Percentiles rank a stretch among this genome's conserved stretches.
Evolutionary conservation across 148 eudicot species (phyloP).

Genomic region (Pouteria glomerata): DNA sequence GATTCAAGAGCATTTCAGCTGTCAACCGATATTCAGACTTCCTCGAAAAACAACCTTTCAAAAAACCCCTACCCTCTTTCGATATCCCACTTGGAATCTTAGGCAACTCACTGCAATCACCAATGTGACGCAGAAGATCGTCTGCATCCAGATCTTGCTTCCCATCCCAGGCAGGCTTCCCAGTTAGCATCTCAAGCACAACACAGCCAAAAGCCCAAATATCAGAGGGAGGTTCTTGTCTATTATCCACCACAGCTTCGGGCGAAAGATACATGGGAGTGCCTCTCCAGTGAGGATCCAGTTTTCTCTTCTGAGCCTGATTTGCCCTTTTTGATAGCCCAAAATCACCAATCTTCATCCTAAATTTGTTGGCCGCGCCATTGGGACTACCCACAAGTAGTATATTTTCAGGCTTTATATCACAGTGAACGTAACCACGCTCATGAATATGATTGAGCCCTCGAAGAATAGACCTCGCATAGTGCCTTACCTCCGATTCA

Average conservation of each 20-base stretch:
- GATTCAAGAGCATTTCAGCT: slow-evolving; percentile 39
- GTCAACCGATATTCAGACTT: slow-evolving; percentile 31
- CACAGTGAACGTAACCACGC: slow-evolving; percentile 32
- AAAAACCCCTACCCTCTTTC: slow-evolving; percentile 25
- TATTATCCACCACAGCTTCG: slow-evolving; percentile 25
- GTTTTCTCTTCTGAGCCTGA: slow-evolving; percentile 20
- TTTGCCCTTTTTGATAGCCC: slow-evolving; percentile 33
- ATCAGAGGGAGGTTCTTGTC: slow-evolving; percentile 36
- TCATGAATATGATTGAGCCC: slow-evolving; percentile 32
- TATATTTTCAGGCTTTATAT: slow-evolving; percentile 40
- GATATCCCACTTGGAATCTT: slow-evolving; percentile 22
- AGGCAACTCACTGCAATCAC: slow-evolving; percentile 18
- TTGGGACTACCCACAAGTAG: slow-evolving; percentile 21
- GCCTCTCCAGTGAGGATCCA: slow-evolving; percentile 32
- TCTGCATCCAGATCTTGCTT: slow-evolving; percentile 15
- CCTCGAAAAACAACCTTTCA: slow-evolving; percentile 39
- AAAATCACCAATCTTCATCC: slow-evolving; percentile 35
- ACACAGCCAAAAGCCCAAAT: slow-evolving; percentile 53
- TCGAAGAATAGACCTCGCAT: slow-evolving; percentile 26
- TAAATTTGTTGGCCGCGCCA: slow-evolving; percentile 4
- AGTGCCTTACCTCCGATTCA: slow-evolving; percentile 20
- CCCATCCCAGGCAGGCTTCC: slow-evolving; percentile 31
- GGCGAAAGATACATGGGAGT: slow-evolving; percentile 38
- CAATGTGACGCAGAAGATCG: slow-evolving; percentile 16
- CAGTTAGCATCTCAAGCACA: slow-evolving; percentile 49